Base-by-base conservation (phyloP, 306 rosid species). In the Cucumis sativus region DNA sequence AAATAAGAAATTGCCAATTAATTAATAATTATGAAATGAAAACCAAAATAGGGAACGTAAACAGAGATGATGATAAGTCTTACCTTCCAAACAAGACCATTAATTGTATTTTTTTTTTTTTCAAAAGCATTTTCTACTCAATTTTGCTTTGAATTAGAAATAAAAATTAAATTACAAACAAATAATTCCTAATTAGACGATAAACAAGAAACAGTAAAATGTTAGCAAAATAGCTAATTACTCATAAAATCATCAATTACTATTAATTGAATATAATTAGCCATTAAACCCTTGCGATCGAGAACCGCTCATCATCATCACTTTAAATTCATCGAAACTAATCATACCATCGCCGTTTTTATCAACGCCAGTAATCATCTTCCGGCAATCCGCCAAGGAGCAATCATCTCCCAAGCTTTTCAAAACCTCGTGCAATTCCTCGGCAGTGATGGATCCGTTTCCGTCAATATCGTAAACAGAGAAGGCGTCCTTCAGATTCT, bases 251-350 rank as follows among this genome's bases (percentile, higher is more conserved):
- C 15, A 71, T 43, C 6, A 71, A 45, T 75, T 37, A 75, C 12
- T 7, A 49, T 71, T 51, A 49, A 62, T 3, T 33, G 3, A 33
- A 33, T 33, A 33, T 33, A 10, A 45, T 49, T 33, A 72, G 30
- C 8, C 60, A 62, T 25, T 7, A 1, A 88, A 82, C 28, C 85
- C 87, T 28, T 61, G 43, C 20, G 69, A 84, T 49, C 93, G 89
- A 5, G 93, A 88, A 3, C 97, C 97, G 82, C 79, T 83, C 97
- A 88, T 88, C 97, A 92, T 95, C 99, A 95, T 95, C 6, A 78
- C 86, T 86, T 82, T 87, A 35, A 95, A 95, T 80, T 95, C 99
- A 17, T 95, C 99, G 33, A 95, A 95, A 75, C 86, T 87, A 33
- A 95, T 91, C 91, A 80, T 83, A 13, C 97, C 99, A 62, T 95